Conservation (phyloP, 106 monocot genomes). For the Chionographis japonica region DNA sequence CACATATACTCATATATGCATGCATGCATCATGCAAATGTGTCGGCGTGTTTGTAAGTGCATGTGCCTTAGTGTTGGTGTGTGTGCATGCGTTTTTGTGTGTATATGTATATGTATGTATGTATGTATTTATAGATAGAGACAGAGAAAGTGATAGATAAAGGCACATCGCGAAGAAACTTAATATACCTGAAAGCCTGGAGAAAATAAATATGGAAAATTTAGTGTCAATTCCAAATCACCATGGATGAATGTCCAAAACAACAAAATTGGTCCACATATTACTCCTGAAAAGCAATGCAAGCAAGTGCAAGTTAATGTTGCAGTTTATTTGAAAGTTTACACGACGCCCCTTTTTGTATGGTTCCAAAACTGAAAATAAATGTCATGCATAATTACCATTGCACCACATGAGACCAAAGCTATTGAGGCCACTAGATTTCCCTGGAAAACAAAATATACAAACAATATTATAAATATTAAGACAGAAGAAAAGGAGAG, state of each 20-base stretch:
- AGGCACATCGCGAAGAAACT: no score
- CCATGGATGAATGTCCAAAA: slow-evolving; percentile 76
- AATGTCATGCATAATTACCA: slow-evolving; percentile 35
- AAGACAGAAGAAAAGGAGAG: neutral
- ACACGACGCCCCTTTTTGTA: neutral
- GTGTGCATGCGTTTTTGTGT: no score
- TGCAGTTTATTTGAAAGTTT: neutral
- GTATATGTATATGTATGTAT: no score
- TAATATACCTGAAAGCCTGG: slow-evolving; percentile 75
- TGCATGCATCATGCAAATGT: no score
- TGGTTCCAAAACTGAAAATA: neutral
- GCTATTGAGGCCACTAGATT: slow-evolving; percentile 94
- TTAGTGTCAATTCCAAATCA: slow-evolving; percentile 61
- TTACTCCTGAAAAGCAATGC: slow-evolving; percentile 49
- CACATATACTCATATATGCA: no score
- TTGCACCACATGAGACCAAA: slow-evolving; percentile 99
- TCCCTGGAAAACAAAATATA: slow-evolving; percentile 41
- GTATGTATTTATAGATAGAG: no score
- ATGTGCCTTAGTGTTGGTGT: no score
- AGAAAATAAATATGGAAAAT: slow-evolving; percentile 67
- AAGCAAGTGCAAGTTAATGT: neutral
- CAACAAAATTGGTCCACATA: slow-evolving; percentile 84
- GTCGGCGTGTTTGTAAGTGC: no score
- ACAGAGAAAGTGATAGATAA: no score
- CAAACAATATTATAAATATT: slow-evolving; percentile 1